These are phyloP conservation scores for Aspergillus versicolor DNA, from an alignment of 2,329 filamentous ascomycete species.

Conservation along the genomic window DNA sequence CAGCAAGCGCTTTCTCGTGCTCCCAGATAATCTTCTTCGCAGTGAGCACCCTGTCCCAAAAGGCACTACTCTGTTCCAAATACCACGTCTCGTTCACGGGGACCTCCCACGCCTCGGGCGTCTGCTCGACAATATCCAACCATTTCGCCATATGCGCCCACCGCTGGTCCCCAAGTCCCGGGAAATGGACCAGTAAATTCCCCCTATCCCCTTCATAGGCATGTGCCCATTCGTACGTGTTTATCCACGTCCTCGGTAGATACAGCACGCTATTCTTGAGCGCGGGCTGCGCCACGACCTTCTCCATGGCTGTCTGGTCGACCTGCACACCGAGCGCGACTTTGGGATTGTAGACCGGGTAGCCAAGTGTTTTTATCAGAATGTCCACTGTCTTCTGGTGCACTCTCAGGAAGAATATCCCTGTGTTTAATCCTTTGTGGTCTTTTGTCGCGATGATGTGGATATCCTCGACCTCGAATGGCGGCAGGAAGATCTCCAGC, in stretches of 20 bases:
- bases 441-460: slow-evolving; percentile 32
- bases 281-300: slow-evolving; percentile 18
- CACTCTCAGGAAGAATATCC: slow-evolving; percentile 33
- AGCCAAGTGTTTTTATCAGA: slow-evolving; percentile 27
- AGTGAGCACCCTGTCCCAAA: slow-evolving; percentile 20
- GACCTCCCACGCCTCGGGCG: slow-evolving; percentile 22
- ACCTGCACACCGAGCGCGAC: slow-evolving; percentile 15
- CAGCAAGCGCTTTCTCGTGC: not conserved
- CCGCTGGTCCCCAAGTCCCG: slow-evolving; percentile 25
- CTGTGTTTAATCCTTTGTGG: slow-evolving; percentile 32
- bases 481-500: slow-evolving; percentile 32
- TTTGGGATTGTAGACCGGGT: slow-evolving; percentile 24
- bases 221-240: slow-evolving; percentile 27
- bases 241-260: slow-evolving; percentile 28
- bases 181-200: slow-evolving; percentile 32
- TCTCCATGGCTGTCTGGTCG: slow-evolving; percentile 25
- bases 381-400: slow-evolving; percentile 31
- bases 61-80: slow-evolving; percentile 16
- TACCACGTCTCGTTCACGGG: slow-evolving; percentile 25
- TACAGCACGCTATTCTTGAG: slow-evolving; percentile 20
- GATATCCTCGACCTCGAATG: slow-evolving; percentile 26
- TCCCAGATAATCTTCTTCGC: not conserved
- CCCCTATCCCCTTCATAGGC: slow-evolving; percentile 28
- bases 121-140: slow-evolving; percentile 24
- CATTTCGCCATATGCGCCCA: slow-evolving; percentile 27